Base-by-base conservation (phyloP, 306 rosid genomes). In the Coriaria nepalensis region DNA sequence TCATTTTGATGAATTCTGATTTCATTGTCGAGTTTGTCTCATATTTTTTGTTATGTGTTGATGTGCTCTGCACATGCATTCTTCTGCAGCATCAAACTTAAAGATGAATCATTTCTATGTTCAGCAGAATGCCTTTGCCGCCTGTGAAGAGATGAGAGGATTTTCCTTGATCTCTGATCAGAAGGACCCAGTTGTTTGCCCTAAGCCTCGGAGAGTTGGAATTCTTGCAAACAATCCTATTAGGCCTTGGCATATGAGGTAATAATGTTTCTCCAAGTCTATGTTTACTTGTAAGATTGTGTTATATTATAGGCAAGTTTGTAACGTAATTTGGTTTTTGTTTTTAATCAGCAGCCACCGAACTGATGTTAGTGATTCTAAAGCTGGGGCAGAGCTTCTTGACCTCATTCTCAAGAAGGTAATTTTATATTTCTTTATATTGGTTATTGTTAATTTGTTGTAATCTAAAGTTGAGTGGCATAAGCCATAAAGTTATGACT, bases 341-440 rank as follows among this genome's bases (percentile, higher is more conserved):
- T 13, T 40, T 62, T 55, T 52, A 10, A 15, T 42, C 33, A 45
- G 14, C 47, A 73, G 85, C 38, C 80, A 70, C 61, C 70, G 57
- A 46, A 44, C 46, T 10, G 85, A 71, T 48, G 50, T 73, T n/a
- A 55, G 73, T 56, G 88, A 83, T 41, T 81, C 93, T 2, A 86
- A 76, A 56, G 93, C 83, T 56, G 94, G 75, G 76, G 83, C 86
- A 48, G 94, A 82, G 67, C 81, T 86, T 9, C 74, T 86, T 0
- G 94, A 86, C 50, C 56, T 79, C 50, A 77, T 82, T 50, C 84
- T 86, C 43, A 78, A 59, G 78, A 79, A 75, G 86, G 96, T 75
- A 45, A 48, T 0, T 49, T 42, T 36, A 40, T 5, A 29, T 2
- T 45, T 7, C 36, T 9, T 9, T 12, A 6, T 9, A 35, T 43